These are phyloP conservation scores for Neurospora sp. DNA, from an alignment of 495 filamentous ascomycete genomes.

Conservation along the genomic window DNA sequence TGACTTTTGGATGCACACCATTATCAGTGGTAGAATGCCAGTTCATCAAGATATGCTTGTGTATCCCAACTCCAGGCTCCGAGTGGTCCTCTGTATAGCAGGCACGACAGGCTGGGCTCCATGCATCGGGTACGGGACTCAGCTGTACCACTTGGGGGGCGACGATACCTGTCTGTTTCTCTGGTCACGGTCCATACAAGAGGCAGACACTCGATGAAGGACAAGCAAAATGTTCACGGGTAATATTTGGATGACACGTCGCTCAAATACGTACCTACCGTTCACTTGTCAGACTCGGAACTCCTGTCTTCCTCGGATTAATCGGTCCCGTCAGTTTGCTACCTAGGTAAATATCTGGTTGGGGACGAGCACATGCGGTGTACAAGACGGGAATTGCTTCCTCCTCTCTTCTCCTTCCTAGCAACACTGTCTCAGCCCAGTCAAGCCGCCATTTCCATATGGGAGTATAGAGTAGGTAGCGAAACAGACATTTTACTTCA, in stretches of 20 bases:
- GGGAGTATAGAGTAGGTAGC: background rate
- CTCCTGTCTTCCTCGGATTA: background rate
- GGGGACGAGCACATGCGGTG: background rate
- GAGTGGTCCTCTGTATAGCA: background rate
- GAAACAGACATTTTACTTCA: background rate
- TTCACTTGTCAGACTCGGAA: background rate
- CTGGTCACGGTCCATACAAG: background rate
- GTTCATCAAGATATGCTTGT: background rate
- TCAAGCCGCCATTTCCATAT: background rate
- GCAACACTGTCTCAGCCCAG: background rate
- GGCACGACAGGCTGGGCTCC: background rate
- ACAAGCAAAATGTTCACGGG: background rate
- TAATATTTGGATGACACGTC: background rate
- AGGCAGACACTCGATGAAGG: background rate
- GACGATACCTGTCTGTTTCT: background rate
- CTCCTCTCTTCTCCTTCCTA: background rate
- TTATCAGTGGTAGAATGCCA: background rate
- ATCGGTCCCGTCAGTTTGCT: background rate
- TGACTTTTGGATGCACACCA: background rate
- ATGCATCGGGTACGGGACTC: background rate
- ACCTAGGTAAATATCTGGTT: background rate
- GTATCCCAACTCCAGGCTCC: background rate
- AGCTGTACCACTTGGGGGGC: background rate
- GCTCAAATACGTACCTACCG: background rate
- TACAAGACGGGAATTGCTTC: background rate